Base-by-base conservation (phyloP, 495 filamentous ascomycete genomes). In the Tirmania nivea region DNA sequence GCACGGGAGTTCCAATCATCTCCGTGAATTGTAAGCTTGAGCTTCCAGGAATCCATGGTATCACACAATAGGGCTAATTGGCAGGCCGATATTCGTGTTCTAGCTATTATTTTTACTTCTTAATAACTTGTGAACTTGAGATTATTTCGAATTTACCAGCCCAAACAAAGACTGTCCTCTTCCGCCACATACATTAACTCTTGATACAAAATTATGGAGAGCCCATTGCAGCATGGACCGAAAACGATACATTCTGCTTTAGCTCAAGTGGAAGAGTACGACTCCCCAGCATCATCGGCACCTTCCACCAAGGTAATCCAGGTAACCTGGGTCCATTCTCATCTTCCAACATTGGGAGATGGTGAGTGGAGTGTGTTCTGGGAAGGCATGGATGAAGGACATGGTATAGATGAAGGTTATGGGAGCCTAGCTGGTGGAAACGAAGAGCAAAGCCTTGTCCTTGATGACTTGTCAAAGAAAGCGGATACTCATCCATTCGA, bases 331-430 rank as follows among this genome's bases (percentile, higher is more conserved):
- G 52, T 54, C 5, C 52, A 63, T 25, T 37, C 47, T 8, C 34
- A 36, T 48, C 14, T 35, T n/a, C 49, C 49, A n/a, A 19, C 16
- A 16, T 19, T 31, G n/a, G 21, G 34, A 1, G 56, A 58, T 51
- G 61, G 61, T 11, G 61, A 64, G 55, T 64, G 61, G 61, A 51
- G 36, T 36, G 58, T 64, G 37, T 56, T 60, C 11, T 64, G 61
- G 61, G 61, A 64, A 16, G 56, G 57, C 34, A 63, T 63, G 61
- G 63, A 63, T 34, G 54, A 54, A 20, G 55, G 57, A 19, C 39
- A 51, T 11, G 35, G 52, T 36, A 55, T 57, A 21, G 61, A 63
- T 34, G 21, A 63, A 14, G 52, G 55, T 17, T 64, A 57, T 10
- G 61, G 60, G 10, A 55, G 57, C 61, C 25, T 57, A 60, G 17